Evolutionary conservation across 2,329 filamentous ascomycete genomes (phyloP).

Genomic region (Xylaria sp.): DNA sequence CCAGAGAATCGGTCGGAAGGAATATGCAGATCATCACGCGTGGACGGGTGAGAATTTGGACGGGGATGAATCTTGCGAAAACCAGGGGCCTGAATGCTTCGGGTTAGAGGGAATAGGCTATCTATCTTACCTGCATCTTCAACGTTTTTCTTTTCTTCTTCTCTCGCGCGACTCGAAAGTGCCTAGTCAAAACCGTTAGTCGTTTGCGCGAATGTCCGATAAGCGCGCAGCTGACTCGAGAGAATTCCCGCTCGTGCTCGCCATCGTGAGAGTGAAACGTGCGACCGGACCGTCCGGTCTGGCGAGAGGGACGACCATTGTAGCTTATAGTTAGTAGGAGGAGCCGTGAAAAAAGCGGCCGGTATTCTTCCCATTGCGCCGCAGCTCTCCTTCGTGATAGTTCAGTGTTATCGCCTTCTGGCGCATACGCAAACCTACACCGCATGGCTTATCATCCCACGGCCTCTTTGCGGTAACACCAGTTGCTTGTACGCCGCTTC

Average conservation of each 20-base stretch:
- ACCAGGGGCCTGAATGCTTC: not conserved
- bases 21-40: slow-evolving; percentile 5
- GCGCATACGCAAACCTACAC: not conserved
- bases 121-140: not conserved
- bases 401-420: not conserved
- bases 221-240: slow-evolving; percentile 2
- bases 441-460: not conserved
- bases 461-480: not conserved
- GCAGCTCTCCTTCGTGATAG: not conserved
- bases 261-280: not conserved
- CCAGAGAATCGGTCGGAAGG: not conserved
- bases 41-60: slow-evolving; percentile 6
- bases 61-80: not conserved
- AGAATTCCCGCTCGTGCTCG: not conserved
- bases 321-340: not conserved
- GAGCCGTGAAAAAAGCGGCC: not conserved
- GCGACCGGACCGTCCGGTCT: not conserved
- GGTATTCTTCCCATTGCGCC: not conserved
- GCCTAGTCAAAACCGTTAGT: not conserved
- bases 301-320: not conserved
- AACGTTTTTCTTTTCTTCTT: not conserved
- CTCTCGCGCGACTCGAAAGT: not conserved
- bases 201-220: not conserved
- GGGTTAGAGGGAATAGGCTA: not conserved
- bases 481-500: not conserved